Percentiles rank a stretch among this genome's conserved stretches.
Evolutionary conservation across 31 red algal species (phyloP).

Genomic region (Odonthalia washingtoniensis): DNA sequence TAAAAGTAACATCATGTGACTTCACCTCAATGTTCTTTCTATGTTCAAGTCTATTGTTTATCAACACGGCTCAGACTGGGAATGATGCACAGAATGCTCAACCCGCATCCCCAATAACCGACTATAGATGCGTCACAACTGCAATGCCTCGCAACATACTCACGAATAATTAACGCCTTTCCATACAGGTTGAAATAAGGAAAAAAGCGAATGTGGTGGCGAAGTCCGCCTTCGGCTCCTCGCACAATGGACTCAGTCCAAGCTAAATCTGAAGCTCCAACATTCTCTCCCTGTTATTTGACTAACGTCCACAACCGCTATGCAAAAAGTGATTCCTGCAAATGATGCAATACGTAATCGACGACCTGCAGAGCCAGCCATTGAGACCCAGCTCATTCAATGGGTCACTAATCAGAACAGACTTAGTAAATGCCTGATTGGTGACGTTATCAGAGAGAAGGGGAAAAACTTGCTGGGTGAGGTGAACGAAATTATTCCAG

Average conservation of each 20-base stretch:
- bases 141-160: background rate
- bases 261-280: constrained; percentile 9
- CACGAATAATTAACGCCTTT: constrained; percentile 24
- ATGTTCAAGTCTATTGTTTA: background rate
- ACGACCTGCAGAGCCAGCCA: background rate
- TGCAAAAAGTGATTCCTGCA: background rate
- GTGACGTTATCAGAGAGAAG: constrained; percentile 18
- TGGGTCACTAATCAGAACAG: constrained; percentile 27
- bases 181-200: background rate
- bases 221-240: background rate
- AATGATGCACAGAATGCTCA: background rate
- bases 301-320: background rate
- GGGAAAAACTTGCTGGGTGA: constrained; percentile 12
- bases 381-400: constrained; percentile 9
- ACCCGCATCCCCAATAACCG: too few relatives aligned
- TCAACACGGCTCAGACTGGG: background rate
- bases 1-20: background rate
- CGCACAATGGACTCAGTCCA: background rate
- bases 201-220: background rate
- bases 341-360: background rate
- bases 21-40: background rate
- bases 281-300: constrained; percentile 14
- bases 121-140: background rate
- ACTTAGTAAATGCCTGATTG: background rate
- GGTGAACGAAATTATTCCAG: constrained; percentile 8